Base-by-base conservation (phyloP, 2,329 filamentous ascomycete species). In the Penicillium sp. region DNA sequence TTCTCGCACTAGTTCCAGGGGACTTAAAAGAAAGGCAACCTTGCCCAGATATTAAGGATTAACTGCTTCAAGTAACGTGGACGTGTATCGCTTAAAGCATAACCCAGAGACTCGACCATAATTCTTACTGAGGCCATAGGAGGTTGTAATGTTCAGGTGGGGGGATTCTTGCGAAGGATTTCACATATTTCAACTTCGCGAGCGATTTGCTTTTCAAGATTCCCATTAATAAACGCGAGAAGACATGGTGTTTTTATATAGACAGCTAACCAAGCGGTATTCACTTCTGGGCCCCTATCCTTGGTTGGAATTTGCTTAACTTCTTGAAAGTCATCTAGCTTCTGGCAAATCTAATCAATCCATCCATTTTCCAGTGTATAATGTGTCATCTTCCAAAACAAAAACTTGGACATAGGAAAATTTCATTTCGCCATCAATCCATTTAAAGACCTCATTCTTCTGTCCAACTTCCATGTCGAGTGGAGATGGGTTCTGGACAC, bases 91-190 rank as follows among this genome's bases (percentile, higher is more conserved):
- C 23, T 62, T 67, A 53, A 73, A 75, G 41, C 69, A 74, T 51
- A 73, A 57, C 2, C 66, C 64, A 46, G 68, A 66, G 23, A 75
- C 63, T 60, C 67, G 61, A 47, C 67, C 62, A 13, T 51, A n/a
- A 29, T 19, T 58, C 13, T 66, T 54, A 3, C 53, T 19, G 17
- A 58, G 71, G 23, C 71, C 66, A 45, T 67, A 67, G 46, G 73
- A 74, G 3, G 46, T 54, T 7, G 68, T 69, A 38, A 74, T 67
- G 46, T 73, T 73, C 19, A 67, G 69, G 56, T 74, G 21, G 21
- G 21, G 21, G 70, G 68, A 47, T 71, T 59, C 47, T 64, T 62
- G 41, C 66, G 64, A 47, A 72, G 66, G 21, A 69, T 45, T 53
- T 75, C 70, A 35, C 64, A 74, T 23, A 50, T 58, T 60, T 69